Percentiles rank a stretch among this genome's conserved stretches.
Evolutionary conservation across 257 asterid species (phyloP).

Genomic region (Nicotiana paniculata): DNA sequence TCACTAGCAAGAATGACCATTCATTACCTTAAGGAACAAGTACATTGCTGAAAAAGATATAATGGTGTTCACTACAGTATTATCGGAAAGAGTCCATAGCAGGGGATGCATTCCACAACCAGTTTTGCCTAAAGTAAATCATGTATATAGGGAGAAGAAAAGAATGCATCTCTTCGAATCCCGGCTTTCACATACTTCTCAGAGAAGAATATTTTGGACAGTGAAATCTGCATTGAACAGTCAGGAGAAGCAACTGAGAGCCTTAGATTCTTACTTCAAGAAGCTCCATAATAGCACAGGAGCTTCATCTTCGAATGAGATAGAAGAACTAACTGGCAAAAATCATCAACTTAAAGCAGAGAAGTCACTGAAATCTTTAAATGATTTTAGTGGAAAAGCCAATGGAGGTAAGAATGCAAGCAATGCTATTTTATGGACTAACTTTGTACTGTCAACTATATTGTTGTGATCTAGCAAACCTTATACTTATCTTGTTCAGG

Average conservation of each 20-base stretch:
- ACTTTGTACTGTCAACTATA: neutral
- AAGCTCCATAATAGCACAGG: slow-evolving; percentile 34
- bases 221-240: slow-evolving; percentile 25
- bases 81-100: neutral
- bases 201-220: slow-evolving; percentile 23
- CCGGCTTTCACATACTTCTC: neutral
- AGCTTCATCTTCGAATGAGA: slow-evolving; percentile 20
- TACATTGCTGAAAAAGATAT: neutral
- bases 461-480: neutral
- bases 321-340: slow-evolving; percentile 11
- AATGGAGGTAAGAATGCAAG: slow-evolving; percentile 24
- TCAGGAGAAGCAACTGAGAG: slow-evolving; percentile 51
- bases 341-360: slow-evolving; percentile 21
- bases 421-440: neutral
- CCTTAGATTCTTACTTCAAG: slow-evolving; percentile 53
- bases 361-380: slow-evolving; percentile 34
- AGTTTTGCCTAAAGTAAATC: neutral
- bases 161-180: neutral
- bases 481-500: slow-evolving; percentile 26
- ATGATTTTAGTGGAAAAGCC: slow-evolving; percentile 38
- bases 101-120: neutral
- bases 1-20: neutral
- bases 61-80: neutral
- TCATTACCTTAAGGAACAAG: neutral
- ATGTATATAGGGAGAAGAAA: neutral